Evolutionary conservation across 139 green algal species (phyloP).

Genomic region (Tetradesmus lagerheimii): DNA sequence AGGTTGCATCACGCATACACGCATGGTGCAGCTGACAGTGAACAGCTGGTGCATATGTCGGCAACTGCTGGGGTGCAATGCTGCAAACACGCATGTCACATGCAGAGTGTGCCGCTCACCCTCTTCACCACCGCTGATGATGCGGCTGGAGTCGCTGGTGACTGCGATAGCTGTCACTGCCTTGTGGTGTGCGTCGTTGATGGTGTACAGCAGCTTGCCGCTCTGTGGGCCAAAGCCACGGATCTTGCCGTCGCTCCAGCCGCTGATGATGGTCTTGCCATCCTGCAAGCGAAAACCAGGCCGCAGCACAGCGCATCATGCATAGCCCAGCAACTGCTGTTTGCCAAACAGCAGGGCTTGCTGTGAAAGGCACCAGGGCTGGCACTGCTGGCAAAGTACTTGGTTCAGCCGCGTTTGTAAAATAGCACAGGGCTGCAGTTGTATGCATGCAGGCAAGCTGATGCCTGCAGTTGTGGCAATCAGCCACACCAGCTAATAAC

Average conservation of each 20-base stretch:
- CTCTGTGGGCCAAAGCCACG: slow-evolving; percentile 85
- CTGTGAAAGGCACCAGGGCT: no score
- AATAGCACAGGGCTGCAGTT: no score
- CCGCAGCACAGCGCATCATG: neutral
- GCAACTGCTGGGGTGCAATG: neutral
- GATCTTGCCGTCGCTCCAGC: slow-evolving; percentile 89
- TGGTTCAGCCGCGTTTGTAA: no score
- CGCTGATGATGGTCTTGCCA: slow-evolving; percentile 77
- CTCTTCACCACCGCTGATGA: slow-evolving; percentile 82
- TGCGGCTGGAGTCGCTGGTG: slow-evolving; percentile 63
- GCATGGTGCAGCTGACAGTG: no score
- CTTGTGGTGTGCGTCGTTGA: slow-evolving; percentile 86
- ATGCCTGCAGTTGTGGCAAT: no score
- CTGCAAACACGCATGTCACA: neutral
- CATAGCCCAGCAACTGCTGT: no score
- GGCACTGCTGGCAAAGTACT: no score
- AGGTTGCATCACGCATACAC: no score
- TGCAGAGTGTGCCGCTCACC: slow-evolving; percentile 19
- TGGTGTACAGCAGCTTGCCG: slow-evolving; percentile 86
- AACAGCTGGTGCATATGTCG: no score
- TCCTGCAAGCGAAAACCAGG: slow-evolving; percentile 60
- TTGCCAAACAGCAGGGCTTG: no score
- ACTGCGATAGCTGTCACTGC: slow-evolving; percentile 80
- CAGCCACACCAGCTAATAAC: no score
- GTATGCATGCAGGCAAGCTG: no score